Evolutionary conservation across 2,329 filamentous ascomycete genomes (phyloP), one percentile per base, ranked within the genome.

Genomic region (Sporothrix inflata): DNA sequence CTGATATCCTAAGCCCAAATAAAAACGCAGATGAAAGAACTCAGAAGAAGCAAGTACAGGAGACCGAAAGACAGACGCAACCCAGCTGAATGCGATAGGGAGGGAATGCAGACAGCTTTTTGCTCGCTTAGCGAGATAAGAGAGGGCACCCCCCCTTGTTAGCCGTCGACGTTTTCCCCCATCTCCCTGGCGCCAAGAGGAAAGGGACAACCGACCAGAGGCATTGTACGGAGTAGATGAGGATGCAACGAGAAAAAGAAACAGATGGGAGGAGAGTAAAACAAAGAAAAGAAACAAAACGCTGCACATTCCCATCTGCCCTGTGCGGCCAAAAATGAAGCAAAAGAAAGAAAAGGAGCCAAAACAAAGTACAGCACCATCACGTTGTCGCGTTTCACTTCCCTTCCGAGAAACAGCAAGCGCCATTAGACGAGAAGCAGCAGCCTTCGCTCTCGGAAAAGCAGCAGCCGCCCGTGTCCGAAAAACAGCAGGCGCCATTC

Each of bases 361-460:
- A n/a, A n/a, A n/a, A n/a, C n/a, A n/a, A n/a, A n/a, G n/a, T n/a
- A n/a, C n/a, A n/a, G n/a, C n/a, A n/a, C n/a, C n/a, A n/a, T n/a
- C 30, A 34, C 30, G 30, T 34, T 6, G 30, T 6, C 30, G 30
- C 30, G 30, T 55, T n/a, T n/a, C 34, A 27, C 12, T 57, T 42
- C 67, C 51, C 67, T 57, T 27, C 65, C 27, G 71, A 71, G 38
- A 68, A 75, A 34, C 67, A 75, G 51, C 72, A 75, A 1, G 69
- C 75, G 19, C 73, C 74, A 30, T 65, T 65, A 19, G 70, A 34
- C 49, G 71, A 73, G 68, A 74, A 75, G 69, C 73, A 77, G 61
- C 73, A 76, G 16, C 73, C 76, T 16, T 74, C 76, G 49, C 55
- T 72, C 24, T 27, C 21, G 3, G 70, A 72, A 53, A 71, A 71